Conservation (phyloP, 2,329 filamentous ascomycete species). For the Orbilia javanica region DNA sequence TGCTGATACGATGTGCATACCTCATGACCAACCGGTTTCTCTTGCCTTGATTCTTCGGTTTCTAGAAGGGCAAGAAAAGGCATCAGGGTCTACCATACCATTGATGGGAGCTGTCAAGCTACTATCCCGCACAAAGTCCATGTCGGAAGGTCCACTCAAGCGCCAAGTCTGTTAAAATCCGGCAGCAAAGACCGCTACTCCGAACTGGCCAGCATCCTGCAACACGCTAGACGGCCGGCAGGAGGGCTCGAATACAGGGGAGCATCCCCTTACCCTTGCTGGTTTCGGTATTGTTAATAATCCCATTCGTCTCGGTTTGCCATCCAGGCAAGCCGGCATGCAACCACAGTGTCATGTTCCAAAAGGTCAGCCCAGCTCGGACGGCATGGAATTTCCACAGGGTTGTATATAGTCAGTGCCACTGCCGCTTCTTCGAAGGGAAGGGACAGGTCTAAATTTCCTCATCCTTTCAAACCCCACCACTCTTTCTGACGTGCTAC, state of each 20-base stretch:
- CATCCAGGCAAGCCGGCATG: conserved; percentile 42
- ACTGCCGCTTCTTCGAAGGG: conserved; percentile 3
- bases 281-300: conserved; percentile 29
- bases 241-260: conserved; percentile 29
- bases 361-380: background rate
- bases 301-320: conserved; percentile 35
- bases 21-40: conserved; percentile 10
- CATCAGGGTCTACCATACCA: conserved; percentile 4
- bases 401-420: conserved; percentile 39
- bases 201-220: conserved; percentile 39
- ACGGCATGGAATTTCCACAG: conserved; percentile 24
- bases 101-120: conserved; percentile 38
- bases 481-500: background rate
- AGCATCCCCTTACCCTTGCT: conserved; percentile 34
- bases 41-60: conserved; percentile 10
- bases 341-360: conserved; percentile 56
- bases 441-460: background rate
- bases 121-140: background rate
- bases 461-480: background rate
- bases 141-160: conserved; percentile 27
- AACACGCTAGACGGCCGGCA: conserved; percentile 41
- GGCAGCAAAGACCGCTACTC: conserved; percentile 56
- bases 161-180: conserved; percentile 44
- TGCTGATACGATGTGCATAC: no score
- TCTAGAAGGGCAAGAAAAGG: conserved; percentile 18